Percentiles rank a stretch among this genome's conserved stretches.
Conservation (phyloP, 176 grass and related monocot species). For the Calamus simplicifolius region DNA sequence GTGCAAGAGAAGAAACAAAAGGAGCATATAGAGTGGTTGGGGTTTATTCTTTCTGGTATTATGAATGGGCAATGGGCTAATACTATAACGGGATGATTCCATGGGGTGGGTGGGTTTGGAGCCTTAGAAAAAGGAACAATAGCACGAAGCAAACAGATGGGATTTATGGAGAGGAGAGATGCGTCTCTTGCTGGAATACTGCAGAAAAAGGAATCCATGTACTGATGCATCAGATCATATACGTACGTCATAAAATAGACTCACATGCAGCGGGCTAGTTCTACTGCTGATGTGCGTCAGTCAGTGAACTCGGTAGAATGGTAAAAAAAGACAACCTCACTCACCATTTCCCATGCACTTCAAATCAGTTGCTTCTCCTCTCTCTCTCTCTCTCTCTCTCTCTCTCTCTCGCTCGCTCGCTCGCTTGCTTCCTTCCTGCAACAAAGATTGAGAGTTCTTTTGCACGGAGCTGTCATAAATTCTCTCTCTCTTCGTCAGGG, state of each 20-base stretch:
- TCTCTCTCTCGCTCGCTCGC: background rate
- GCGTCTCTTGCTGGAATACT: background rate
- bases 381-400: slow-evolving; percentile 8
- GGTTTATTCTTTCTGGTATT: background rate
- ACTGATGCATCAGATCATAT: slow-evolving; percentile 9
- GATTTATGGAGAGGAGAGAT: slow-evolving; percentile 3
- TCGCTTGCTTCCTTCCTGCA: background rate
- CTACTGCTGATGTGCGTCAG: background rate
- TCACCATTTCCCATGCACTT: slow-evolving; percentile 9
- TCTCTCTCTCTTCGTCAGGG: no score
- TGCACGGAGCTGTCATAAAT: no score
- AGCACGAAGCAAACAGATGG: background rate
- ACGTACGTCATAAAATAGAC: slow-evolving; percentile 5
- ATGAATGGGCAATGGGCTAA: background rate
- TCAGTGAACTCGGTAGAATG: background rate
- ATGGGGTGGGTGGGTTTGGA: background rate
- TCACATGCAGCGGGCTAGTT: slow-evolving; percentile 4
- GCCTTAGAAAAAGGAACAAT: background rate
- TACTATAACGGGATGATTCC: slow-evolving; percentile 6
- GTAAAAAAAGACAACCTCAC: background rate
- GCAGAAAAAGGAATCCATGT: slow-evolving; percentile 7
- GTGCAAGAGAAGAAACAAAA: slow-evolving; percentile 20
- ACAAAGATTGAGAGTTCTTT: no score
- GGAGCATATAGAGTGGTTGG: slow-evolving; percentile 1
- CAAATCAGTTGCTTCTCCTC: background rate